phyloP scores from a whole-genome alignment of 140 eudicot genomes.

The Cichorium intybus region DNA sequence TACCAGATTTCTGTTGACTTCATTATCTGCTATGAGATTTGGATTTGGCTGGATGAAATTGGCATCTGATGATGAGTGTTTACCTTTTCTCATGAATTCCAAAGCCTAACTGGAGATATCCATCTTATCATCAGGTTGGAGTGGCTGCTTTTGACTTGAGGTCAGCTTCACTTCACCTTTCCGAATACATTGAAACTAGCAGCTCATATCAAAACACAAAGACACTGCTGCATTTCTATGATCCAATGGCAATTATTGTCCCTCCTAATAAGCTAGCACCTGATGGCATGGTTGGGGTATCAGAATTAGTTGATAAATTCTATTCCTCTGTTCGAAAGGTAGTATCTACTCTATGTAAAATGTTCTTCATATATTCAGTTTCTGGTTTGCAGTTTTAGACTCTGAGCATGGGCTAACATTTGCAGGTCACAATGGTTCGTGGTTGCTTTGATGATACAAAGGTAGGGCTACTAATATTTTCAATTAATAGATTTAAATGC shows the following conservation, averaged over 20 bases:
- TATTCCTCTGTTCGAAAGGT: constrained; percentile 78
- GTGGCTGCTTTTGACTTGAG: constrained; percentile 97
- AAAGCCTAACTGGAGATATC: background rate
- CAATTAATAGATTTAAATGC: background rate
- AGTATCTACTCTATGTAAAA: background rate
- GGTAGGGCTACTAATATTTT: constrained; percentile 41
- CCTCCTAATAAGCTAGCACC: constrained; percentile 84
- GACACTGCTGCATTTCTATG: constrained; percentile 86
- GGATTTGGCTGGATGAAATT: constrained; percentile 4
- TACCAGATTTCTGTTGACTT: background rate
- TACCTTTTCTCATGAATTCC: background rate
- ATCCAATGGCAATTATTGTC: constrained; percentile 78
- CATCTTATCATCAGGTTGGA: constrained; percentile 63
- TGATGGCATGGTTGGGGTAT: constrained; percentile 91
- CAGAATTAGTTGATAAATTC: constrained; percentile 65
- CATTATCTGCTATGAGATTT: constrained; percentile 1
- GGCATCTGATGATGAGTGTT: background rate
- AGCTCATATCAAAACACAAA: constrained; percentile 91
- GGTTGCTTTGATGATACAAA: constrained; percentile 96
- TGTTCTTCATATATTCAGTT: background rate
- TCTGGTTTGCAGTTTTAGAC: constrained; percentile 6
- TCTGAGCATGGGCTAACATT: constrained; percentile 12
- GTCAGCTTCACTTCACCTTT: constrained; percentile 91
- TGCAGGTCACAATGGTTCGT: constrained; percentile 78
- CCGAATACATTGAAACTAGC: constrained; percentile 95